These are phyloP conservation scores for Ambrosia hybrid DNA, from an alignment of 140 eudicot genomes.

Conservation along the genomic window DNA sequence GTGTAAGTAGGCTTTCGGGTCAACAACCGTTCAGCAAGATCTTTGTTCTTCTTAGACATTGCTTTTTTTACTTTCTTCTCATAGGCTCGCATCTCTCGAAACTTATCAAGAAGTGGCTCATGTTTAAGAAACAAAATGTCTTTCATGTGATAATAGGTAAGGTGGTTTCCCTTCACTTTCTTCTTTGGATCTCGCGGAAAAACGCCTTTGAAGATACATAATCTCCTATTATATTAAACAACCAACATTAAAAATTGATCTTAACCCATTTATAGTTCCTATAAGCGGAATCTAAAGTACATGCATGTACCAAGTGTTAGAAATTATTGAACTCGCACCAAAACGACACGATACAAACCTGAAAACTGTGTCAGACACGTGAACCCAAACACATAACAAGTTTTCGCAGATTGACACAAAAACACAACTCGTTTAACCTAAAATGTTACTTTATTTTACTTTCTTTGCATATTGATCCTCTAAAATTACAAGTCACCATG, in stretches of 20 bases:
- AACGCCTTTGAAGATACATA: constrained; percentile 89
- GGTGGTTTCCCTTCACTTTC: constrained; percentile 94
- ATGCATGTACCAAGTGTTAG: too few species aligned
- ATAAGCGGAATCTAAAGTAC: too few species aligned
- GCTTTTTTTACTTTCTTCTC: constrained; percentile 83
- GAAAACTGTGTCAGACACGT: too few species aligned
- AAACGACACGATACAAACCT: too few species aligned
- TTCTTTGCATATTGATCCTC: too few species aligned
- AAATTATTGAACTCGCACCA: too few species aligned
- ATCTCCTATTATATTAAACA: constrained; percentile 44
- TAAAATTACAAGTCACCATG: too few species aligned
- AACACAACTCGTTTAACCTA: too few species aligned
- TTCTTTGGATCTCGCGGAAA: constrained; percentile 95
- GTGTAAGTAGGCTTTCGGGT: constrained; percentile 67
- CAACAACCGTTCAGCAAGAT: constrained; percentile 76
- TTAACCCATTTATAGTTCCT: background rate
- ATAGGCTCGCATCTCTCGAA: constrained; percentile 67
- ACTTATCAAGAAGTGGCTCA: constrained; percentile 73
- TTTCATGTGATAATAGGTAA: constrained; percentile 87
- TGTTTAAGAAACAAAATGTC: constrained; percentile 79
- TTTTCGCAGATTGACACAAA: too few species aligned
- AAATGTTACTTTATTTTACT: too few species aligned
- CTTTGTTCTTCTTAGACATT: constrained; percentile 68
- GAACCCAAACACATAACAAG: too few species aligned
- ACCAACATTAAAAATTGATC: background rate